Evolutionary conservation across 768 basidiomycete species (phyloP), one percentile per base, ranked within the genome.

Genomic region (Suillus clintonianus): DNA sequence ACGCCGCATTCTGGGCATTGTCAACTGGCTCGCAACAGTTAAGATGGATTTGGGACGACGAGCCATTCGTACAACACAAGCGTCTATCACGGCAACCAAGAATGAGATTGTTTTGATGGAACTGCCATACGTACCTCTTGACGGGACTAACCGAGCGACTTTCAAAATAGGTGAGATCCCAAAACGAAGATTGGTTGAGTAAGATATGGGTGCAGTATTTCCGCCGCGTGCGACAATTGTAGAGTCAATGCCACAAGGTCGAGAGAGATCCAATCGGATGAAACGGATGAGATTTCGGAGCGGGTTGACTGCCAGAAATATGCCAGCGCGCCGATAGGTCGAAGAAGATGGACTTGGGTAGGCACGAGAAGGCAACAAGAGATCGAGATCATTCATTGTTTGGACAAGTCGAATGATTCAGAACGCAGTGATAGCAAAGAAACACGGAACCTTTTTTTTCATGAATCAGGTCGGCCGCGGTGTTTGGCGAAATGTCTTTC

Each of bases 231-330:
- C 64, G 73, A 75, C 55, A 62, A 42, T 53, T 39, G 56, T 24
- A 68, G 64, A 65, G 66, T 62, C 53, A 65, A 71, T 76, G 69
- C 74, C 81, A 83, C 77, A 79, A 78, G 80, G 78, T 72, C 59
- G 66, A 68, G 70, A 59, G 65, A 64, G 69, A 67, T 64, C 82
- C 81, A 85, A 85, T 85, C 83, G 84, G 86, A 78, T 72, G 66
- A 64, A 66, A 69, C 66, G 76, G 73, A 66, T 73, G 62, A 71
- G 68, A 72, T 70, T 69, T 82, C 82, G 82, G 85, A 76, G 76
- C 81, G 84, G 81, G 77, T 67, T 65, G 67, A 72, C 39, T 42
- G 27, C 70, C 76, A 71, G 72, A 75, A 75, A 79, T 77, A 77
- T 69, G 65, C 71, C 73, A 74, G 70, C 70, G 68, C 61, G 77